Conservation (phyloP, 768 basidiomycete species). For the Tulasnella sp. region DNA sequence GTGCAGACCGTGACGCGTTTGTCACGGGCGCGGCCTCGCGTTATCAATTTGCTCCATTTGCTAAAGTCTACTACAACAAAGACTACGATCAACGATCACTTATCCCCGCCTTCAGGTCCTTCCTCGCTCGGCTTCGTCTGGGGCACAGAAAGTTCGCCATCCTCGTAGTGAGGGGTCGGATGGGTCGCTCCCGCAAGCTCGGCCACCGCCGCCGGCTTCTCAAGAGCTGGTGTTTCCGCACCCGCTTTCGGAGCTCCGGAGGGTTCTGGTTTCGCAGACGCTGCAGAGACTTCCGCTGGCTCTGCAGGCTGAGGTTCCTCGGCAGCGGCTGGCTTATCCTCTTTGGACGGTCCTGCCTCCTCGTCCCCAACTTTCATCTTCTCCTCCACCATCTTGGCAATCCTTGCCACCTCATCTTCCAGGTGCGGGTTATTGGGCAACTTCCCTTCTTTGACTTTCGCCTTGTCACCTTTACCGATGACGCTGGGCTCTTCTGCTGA, state of each 20-base stretch:
- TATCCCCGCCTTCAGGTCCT: neutral
- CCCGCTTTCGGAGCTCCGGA: neutral
- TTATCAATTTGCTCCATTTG: neutral
- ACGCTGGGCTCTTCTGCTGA: neutral
- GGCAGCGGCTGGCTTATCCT: slow-evolving; percentile 1
- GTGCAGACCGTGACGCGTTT: neutral
- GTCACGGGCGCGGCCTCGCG: neutral
- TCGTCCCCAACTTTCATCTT: slow-evolving; percentile 17
- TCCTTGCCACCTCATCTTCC: slow-evolving; percentile 21
- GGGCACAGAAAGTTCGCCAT: neutral
- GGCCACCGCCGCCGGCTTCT: neutral
- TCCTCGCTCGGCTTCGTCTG: slow-evolving; percentile 9
- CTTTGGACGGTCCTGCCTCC: neutral
- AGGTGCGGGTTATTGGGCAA: neutral
- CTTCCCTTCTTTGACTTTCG: neutral
- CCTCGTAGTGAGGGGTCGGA: slow-evolving; percentile 11
- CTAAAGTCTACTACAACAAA: neutral
- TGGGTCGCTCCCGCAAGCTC: neutral
- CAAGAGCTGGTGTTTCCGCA: neutral
- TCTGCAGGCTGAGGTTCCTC: neutral
- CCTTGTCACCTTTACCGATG: neutral
- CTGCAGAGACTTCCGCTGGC: neutral
- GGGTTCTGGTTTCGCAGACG: neutral
- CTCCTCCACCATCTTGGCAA: slow-evolving; percentile 27
- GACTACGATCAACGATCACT: neutral